Evolutionary conservation across 78 protist species (phyloP).

Genomic region (Dictyostelium purpureum): DNA sequence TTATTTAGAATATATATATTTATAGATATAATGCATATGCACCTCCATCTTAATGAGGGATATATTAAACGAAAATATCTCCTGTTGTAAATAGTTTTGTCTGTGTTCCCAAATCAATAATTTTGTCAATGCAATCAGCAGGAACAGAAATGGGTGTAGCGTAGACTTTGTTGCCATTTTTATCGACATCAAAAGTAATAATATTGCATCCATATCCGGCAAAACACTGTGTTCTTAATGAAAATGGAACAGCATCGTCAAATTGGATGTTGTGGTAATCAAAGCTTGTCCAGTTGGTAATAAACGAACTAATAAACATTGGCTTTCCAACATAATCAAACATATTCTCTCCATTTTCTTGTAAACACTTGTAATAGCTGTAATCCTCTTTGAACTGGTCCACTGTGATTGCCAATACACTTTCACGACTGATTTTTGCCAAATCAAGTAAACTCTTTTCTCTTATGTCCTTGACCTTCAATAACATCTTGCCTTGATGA

Average conservation of each 20-base stretch:
- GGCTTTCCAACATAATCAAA: neutral
- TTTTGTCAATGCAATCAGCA: too few relatives aligned
- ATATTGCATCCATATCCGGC: neutral
- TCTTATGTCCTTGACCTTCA: neutral
- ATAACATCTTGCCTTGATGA: neutral
- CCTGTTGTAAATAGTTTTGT: too few relatives aligned
- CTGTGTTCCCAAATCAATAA: too few relatives aligned
- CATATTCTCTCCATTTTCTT: neutral
- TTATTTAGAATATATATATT: too few relatives aligned
- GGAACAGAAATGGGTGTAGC: slow-evolving; percentile 4
- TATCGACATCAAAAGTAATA: neutral
- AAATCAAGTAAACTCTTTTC: neutral
- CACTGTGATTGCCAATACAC: neutral
- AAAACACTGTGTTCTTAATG: neutral
- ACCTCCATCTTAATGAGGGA: too few relatives aligned
- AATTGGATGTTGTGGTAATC: slow-evolving; percentile 11
- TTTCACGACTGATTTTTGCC: slow-evolving; percentile 2
- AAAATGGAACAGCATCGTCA: neutral
- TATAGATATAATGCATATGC: too few relatives aligned
- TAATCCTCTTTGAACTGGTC: neutral
- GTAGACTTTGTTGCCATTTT: neutral
- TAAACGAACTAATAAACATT: neutral
- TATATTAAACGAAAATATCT: too few relatives aligned
- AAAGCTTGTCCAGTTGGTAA: slow-evolving; percentile 11
- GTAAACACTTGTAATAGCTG: neutral